Conservation (phyloP, 352 stramenopile genomes). For the Elongisporangium undulatum region DNA sequence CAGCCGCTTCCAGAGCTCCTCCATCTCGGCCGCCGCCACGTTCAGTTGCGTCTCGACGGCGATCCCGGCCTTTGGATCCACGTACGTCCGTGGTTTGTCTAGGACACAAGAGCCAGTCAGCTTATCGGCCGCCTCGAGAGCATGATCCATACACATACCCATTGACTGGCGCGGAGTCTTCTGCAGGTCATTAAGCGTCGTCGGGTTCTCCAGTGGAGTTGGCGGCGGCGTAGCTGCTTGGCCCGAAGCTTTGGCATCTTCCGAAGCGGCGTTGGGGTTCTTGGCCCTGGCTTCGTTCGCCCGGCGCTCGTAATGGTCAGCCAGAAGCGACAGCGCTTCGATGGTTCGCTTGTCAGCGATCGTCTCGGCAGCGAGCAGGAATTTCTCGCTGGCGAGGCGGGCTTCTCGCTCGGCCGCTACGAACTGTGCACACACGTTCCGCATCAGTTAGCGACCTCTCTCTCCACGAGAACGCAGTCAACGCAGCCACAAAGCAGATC, state of each 20-base stretch:
- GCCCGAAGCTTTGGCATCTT: neutral
- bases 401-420: constrained; percentile 57
- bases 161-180: neutral
- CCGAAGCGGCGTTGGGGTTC: constrained; percentile 15
- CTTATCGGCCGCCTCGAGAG: neutral
- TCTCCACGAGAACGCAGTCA: neutral
- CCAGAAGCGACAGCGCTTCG: constrained; percentile 61
- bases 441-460: neutral
- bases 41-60: constrained; percentile 60
- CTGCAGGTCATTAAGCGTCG: neutral
- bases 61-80: constrained; percentile 28
- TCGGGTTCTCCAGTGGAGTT: neutral
- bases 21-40: constrained; percentile 70
- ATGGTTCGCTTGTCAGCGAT: constrained; percentile 65
- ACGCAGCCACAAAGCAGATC: constrained; percentile 1
- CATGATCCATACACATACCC: neutral
- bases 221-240: neutral
- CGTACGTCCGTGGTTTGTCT: neutral
- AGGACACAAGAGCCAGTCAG: neutral
- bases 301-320: constrained; percentile 78
- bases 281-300: constrained; percentile 50
- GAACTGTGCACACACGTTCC: constrained; percentile 24
- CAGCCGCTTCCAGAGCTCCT: constrained; percentile 77
- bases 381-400: constrained; percentile 63
- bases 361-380: constrained; percentile 49